phyloP scores from a whole-genome alignment of 768 basidiomycete species.

The Boletus fagicola region DNA sequence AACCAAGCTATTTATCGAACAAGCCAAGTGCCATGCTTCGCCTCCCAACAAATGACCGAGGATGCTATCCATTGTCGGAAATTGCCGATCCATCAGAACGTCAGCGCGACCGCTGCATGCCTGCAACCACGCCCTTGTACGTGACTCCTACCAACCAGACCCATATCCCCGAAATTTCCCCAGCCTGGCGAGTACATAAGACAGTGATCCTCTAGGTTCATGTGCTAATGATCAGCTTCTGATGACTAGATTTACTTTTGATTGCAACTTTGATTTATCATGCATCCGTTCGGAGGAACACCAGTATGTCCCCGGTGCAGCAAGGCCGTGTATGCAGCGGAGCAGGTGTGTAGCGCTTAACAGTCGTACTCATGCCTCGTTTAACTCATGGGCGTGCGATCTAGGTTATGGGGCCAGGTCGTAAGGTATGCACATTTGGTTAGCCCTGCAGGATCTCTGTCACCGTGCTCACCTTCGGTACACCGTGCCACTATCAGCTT shows the following conservation, averaged over 20 bases:
- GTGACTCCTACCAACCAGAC: background rate
- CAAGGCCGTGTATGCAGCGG: slow-evolving; percentile 82
- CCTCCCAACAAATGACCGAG: background rate
- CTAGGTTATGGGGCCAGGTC: slow-evolving; percentile 82
- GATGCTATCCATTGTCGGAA: background rate
- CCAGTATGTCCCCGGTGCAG: slow-evolving; percentile 71
- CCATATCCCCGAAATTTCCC: background rate
- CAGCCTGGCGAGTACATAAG: slow-evolving; percentile 13
- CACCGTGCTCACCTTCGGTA: background rate
- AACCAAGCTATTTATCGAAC: background rate
- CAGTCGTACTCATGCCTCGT: background rate
- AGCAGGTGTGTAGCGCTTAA: slow-evolving; percentile 60
- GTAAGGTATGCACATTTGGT: slow-evolving; percentile 58
- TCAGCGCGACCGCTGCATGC: background rate
- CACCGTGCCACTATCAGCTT: slow-evolving; percentile 42
- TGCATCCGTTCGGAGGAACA: slow-evolving; percentile 73
- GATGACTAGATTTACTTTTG: slow-evolving; percentile 1
- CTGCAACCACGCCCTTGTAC: slow-evolving; percentile 1
- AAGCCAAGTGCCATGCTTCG: background rate
- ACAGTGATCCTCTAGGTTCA: background rate
- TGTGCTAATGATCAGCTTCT: slow-evolving; percentile 1
- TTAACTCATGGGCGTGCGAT: slow-evolving; percentile 11
- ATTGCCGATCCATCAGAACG: slow-evolving; percentile 11
- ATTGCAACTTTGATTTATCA: slow-evolving; percentile 27
- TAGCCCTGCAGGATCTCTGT: slow-evolving; percentile 1